Evolutionary conservation across 352 stramenopile species (phyloP), one percentile per base, ranked within the genome.

Genomic region (Salisapilia sapeloensis): DNA sequence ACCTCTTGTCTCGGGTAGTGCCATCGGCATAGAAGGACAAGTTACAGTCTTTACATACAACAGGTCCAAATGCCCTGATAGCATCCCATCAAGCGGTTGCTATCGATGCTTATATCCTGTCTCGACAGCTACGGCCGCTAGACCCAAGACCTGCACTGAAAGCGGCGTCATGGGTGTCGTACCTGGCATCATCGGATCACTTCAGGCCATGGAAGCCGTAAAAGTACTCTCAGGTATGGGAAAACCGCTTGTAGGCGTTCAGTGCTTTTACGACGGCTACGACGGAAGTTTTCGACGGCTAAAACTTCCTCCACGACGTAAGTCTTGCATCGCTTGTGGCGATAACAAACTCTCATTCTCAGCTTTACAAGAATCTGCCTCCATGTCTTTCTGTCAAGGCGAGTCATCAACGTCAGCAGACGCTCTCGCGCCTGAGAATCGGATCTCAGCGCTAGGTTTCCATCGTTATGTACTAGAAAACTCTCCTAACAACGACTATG

Each of bases 51-150:
- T 96, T 48, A 78, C 92, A 22, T 94, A 90, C 49, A 36, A 63
- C 4, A n/a, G n/a, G n/a, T n/a, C n/a, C n/a, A n/a, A n/a, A n/a
- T 39, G 12, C 18, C 34, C 63, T 58, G 27, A 48, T 9, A 46
- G 53, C 6, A 26, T 51, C 6, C 35, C 40, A 25, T 31, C 64
- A 1, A 36, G 40, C 0, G 57, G 74, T 1, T 99, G 94, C 51
- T 99, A 98, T 51, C 76, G 91, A n/a, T 99, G 94, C 41, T 46
- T 98, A 17, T 98, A 97, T 50, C 91, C 94, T 10, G 83, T 63
- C 31, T 80, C 80, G 6, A 65, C 70, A 23, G 43, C 43, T 9
- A 30, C 56, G 1, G 74, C 56, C 36, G n/a, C n/a, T n/a, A n/a
- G n/a, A n/a, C 39, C 51, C 2, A 78, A 72, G 50, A 93, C 64